Percentiles rank a stretch among this genome's conserved stretches.
Conservation (phyloP, 192 early-diverging fungal genomes). For the Backusella luteola region DNA sequence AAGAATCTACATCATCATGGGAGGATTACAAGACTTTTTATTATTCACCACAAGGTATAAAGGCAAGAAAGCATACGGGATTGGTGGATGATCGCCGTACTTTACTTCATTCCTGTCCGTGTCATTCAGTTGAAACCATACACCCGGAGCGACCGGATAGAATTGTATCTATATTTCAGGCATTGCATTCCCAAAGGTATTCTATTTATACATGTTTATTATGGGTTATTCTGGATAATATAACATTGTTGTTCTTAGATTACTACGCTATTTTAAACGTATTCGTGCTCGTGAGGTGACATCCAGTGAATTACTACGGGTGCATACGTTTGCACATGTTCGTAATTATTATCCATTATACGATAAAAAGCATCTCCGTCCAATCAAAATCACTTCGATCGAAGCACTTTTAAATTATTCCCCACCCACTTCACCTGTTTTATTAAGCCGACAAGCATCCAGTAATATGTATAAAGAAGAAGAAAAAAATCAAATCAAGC, state of each 20-base stretch:
- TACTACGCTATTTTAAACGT: conserved; percentile 47
- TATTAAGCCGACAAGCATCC: not conserved
- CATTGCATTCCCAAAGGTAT: conserved; percentile 44
- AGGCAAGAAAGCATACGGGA: conserved; percentile 44
- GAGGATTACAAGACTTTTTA: conserved; percentile 47
- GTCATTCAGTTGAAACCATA: conserved; percentile 42
- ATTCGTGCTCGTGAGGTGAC: conserved; percentile 49
- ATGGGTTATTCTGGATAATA: not conserved
- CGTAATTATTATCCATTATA: conserved; percentile 39
- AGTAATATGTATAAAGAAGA: conserved; percentile 2
- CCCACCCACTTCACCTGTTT: conserved; percentile 10
- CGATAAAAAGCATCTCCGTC: not conserved
- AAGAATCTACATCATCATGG: conserved; percentile 43
- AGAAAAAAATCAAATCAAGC: conserved; percentile 10
- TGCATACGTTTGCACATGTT: conserved; percentile 48
- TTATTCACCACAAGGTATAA: conserved; percentile 13
- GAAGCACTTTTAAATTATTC: conserved; percentile 28
- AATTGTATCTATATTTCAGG: conserved; percentile 43
- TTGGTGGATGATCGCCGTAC: conserved; percentile 47
- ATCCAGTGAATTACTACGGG: conserved; percentile 42
- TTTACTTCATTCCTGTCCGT: conserved; percentile 49
- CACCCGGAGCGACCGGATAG: conserved; percentile 56
- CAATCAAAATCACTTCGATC: conserved; percentile 27
- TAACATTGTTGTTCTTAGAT: conserved; percentile 4
- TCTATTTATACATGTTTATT: not conserved